These are phyloP conservation scores for Pyrus bretschneideri DNA, from an alignment of 306 rosid species.

Conservation along the genomic window DNA sequence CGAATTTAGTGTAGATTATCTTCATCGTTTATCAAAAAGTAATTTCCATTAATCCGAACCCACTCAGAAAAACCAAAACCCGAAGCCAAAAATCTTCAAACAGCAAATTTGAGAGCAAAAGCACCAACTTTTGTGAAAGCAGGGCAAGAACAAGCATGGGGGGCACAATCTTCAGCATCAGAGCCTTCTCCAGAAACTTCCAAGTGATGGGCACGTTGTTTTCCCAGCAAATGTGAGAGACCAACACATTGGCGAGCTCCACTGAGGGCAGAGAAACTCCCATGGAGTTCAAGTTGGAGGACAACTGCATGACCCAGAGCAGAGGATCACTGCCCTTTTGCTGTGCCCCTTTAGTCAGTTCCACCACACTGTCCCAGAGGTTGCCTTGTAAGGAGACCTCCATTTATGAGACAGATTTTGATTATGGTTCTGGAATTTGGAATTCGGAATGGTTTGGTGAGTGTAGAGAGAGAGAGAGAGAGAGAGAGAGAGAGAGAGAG, in stretches of 20 bases:
- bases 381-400: slow-evolving; percentile 24
- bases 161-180: slow-evolving; percentile 60
- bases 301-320: slow-evolving; percentile 72
- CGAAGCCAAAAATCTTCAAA: background rate
- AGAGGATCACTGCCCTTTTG: slow-evolving; percentile 74
- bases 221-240: slow-evolving; percentile 87
- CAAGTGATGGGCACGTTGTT: slow-evolving; percentile 81
- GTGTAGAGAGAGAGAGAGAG: background rate
- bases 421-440: background rate
- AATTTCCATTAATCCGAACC: no score
- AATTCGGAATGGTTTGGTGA: background rate
- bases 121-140: slow-evolving; percentile 57
- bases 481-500: no score
- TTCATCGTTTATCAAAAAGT: no score
- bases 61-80: background rate
- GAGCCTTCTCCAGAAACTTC: slow-evolving; percentile 91
- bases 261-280: slow-evolving; percentile 73
- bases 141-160: slow-evolving; percentile 82
- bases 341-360: slow-evolving; percentile 70
- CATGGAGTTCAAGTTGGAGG: slow-evolving; percentile 60
- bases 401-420: slow-evolving; percentile 33
- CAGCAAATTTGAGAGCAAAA: background rate
- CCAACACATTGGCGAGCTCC: slow-evolving; percentile 64
- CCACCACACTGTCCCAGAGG: slow-evolving; percentile 51
- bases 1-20: no score